Evolutionary conservation across 306 rosid genomes (phyloP), one percentile per base, ranked within the genome.

Genomic region (Aeschynomene evenia): DNA sequence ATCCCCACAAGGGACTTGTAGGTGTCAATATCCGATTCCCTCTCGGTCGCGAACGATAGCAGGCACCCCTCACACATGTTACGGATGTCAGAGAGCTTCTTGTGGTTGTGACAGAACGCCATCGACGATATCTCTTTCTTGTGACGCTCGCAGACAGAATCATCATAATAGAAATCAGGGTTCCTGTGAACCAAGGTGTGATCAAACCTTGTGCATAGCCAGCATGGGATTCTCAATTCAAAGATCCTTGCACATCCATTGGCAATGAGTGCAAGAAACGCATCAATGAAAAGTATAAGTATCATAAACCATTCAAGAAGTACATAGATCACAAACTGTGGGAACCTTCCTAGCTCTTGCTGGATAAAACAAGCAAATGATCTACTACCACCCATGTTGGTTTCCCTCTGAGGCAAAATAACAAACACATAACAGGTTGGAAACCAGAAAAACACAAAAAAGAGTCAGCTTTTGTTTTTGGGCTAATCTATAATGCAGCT

Each of bases 11-110:
- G 91, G 15, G 99, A 88, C 63, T 87, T 94, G 63, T 91, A 87
- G 2, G 92, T 83, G 55, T 81, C 87, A 16, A 82, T 79, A 43
- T 88, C 88, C 0, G 93, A 86, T 68, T 93, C 94, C 58, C 64
- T 88, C 54, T 83, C 88, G 0, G 90, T 88, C 9, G 99, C 97
- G 33, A 91, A 91, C 0, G 99, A 91, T 45, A 94, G 95, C 18
- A 94, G 83, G 49, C 99, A 94, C 1, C 82, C 77, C 70, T 94
- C 97, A 10, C 96, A 94, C 97, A 94, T 88, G 21, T 72, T 87
- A 34, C 88, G 74, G 22, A 94, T 87, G 23, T 94, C 91, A 2
- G 91, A 76, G 23, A 94, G 82, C 43, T 86, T 89, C 79, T 81
- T 82, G 85, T 94, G 99, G 55, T 77, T 80, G 69, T 87, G 91